These are phyloP conservation scores for Athelia sp. DNA, from an alignment of 1,284 basidiomycete species.

Conservation along the genomic window DNA sequence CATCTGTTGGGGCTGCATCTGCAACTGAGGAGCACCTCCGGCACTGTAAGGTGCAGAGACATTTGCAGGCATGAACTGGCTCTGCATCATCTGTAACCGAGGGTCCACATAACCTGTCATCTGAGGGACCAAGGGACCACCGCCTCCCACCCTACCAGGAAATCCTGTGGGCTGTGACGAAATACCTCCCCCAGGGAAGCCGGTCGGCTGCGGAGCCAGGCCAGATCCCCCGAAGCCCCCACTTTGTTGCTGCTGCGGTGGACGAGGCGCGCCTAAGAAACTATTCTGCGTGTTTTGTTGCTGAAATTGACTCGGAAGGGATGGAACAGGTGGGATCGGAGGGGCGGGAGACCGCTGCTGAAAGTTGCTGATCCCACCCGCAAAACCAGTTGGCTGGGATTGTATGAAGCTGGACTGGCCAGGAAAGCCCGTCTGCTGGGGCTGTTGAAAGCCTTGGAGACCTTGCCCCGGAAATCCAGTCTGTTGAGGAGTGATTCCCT, in stretches of 20 bases:
- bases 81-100: constrained; percentile 79
- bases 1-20: constrained; percentile 44
- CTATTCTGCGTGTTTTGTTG: constrained; percentile 36
- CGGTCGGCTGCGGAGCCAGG: constrained; percentile 52
- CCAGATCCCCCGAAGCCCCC: constrained; percentile 27
- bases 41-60: constrained; percentile 55
- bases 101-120: constrained; percentile 84
- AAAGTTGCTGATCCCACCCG: constrained; percentile 32
- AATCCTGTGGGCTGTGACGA: no score
- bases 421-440: constrained; percentile 47
- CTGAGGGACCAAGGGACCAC: constrained; percentile 62
- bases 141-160: constrained; percentile 31
- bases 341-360: constrained; percentile 48
- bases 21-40: constrained; percentile 65
- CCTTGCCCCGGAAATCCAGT: constrained; percentile 15
- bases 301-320: constrained; percentile 54
- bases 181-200: no score
- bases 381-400: constrained; percentile 48
- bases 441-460: constrained; percentile 23
- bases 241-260: constrained; percentile 22
- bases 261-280: constrained; percentile 34
- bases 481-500: constrained; percentile 12
- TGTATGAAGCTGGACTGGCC: constrained; percentile 36
- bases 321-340: constrained; percentile 57
- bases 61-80: constrained; percentile 81